phyloP scores from a whole-genome alignment of 148 eudicot genomes.

The Persicaria maculosa region DNA sequence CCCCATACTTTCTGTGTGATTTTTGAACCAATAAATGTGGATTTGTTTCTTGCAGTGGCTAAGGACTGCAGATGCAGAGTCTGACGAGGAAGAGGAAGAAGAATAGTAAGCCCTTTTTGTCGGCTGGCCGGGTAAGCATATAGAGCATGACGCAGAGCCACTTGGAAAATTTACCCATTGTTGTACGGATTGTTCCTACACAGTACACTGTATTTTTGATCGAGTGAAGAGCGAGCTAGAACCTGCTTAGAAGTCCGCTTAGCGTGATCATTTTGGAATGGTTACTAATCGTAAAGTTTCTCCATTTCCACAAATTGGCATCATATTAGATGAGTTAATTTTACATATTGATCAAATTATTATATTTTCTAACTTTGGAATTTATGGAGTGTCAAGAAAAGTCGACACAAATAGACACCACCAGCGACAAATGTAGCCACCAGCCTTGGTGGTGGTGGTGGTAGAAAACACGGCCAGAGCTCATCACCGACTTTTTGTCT shows the following conservation, averaged over 20 bases:
- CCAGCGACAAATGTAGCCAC: no score
- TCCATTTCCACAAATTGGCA: not conserved
- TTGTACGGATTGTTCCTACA: constrained; percentile 6
- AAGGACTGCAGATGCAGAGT: constrained; percentile 7
- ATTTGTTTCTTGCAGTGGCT: constrained; percentile 4
- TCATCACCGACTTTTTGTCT: no score
- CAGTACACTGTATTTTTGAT: constrained; percentile 2
- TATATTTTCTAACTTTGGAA: not conserved
- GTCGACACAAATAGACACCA: not conserved
- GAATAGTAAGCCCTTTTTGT: not conserved
- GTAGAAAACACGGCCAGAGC: no score
- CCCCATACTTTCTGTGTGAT: no score
- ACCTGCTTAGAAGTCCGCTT: not conserved
- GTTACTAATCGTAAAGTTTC: not conserved
- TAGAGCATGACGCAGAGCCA: not conserved
- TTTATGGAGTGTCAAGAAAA: not conserved
- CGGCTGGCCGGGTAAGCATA: not conserved
- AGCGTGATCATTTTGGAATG: not conserved
- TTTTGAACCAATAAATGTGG: not conserved
- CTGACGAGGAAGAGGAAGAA: constrained; percentile 5
- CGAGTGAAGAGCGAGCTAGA: constrained; percentile 2
- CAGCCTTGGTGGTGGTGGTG: no score
- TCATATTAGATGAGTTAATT: not conserved
- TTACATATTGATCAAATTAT: not conserved
- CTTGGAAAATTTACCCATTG: constrained; percentile 1